Evolutionary conservation across 352 stramenopile genomes (phyloP).

Genomic region (Pythium dissotocum): DNA sequence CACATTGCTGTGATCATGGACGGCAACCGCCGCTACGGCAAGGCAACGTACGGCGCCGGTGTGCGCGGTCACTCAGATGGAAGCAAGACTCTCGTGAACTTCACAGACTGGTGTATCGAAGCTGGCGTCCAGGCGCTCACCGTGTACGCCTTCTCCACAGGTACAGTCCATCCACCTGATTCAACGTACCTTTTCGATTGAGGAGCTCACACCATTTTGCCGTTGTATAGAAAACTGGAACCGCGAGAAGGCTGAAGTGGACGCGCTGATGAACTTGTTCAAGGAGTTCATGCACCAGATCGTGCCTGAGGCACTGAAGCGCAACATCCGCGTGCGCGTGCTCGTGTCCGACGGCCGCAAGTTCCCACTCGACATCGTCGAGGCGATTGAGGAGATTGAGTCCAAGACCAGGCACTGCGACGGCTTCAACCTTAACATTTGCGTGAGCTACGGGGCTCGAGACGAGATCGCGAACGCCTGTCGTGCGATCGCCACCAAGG

Average conservation of each 20-base stretch:
- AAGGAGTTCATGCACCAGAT: conserved; percentile 94
- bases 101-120: conserved; percentile 97
- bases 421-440: conserved; percentile 83
- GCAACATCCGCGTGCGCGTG: conserved; percentile 91
- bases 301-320: conserved; percentile 88
- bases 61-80: conserved; percentile 94
- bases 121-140: conserved; percentile 90
- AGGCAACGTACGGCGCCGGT: conserved; percentile 69
- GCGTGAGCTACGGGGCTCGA: conserved; percentile 93
- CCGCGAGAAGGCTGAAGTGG: conserved; percentile 86
- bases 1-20: conserved; percentile 98
- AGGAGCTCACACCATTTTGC: neutral
- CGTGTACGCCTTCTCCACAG: conserved; percentile 95
- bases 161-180: conserved; percentile 24
- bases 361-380: conserved; percentile 64
- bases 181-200: neutral
- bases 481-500: conserved; percentile 86
- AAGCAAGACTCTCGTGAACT: conserved; percentile 93
- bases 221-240: conserved; percentile 92
- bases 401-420: conserved; percentile 84
- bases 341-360: conserved; percentile 81
- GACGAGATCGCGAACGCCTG: conserved; percentile 94
- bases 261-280: conserved; percentile 94
- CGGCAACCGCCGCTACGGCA: conserved; percentile 95
- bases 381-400: conserved; percentile 84